A percentile compares a stretch with the other conserved stretches of the same genome.
Evolutionary conservation across 306 rosid species (phyloP).

Genomic region (barrel medic (Medicago truncatula)): MtrunA17r5.0-ANR NC_053047.1:9787501-9788000

Average conservation of each 20-base stretch:
- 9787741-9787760: neutral
- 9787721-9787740: neutral
- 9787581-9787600: too few species aligned
- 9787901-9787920: conserved; percentile 41
- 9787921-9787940: conserved; percentile 79
- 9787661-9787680: neutral
- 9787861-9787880: conserved; percentile 43
- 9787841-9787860: conserved; percentile 25
- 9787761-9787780: neutral
- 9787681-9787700: conserved; percentile 2
- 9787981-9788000: conserved; percentile 57
- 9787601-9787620: too few species aligned
- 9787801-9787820: neutral
- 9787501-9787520: too few species aligned
- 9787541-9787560: too few species aligned
- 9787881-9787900: conserved; percentile 52
- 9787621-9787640: too few species aligned
- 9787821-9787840: conserved; percentile 21
- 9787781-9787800: conserved; percentile 8
- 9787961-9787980: conserved; percentile 56
- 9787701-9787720: neutral
- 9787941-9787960: conserved; percentile 74
- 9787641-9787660: neutral
- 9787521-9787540: too few species aligned
- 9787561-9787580: too few species aligned